phyloP scores from a whole-genome alignment of 352 stramenopile species.

The Halophytophthora batemanensis region DNA sequence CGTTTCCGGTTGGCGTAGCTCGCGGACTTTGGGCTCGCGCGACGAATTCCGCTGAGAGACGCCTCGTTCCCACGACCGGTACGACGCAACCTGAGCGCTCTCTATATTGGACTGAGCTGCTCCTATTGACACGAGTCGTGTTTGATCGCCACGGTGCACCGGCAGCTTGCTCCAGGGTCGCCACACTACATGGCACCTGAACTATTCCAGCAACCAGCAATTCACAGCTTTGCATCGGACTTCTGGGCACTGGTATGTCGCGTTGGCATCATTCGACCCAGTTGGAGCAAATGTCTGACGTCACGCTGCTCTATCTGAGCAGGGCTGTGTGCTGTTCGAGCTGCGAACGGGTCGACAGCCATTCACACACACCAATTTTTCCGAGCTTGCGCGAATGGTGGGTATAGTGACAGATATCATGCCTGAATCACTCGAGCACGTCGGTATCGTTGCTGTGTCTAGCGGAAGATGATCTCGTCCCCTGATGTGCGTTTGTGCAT shows the following conservation, averaged over 20 bases:
- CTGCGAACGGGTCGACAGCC: constrained; percentile 59
- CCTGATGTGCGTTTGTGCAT: constrained; percentile 2
- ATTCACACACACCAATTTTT: constrained; percentile 74
- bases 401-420: constrained; percentile 1
- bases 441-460: no score
- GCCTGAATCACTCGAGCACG: neutral
- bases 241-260: constrained; percentile 76
- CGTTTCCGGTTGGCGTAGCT: constrained; percentile 35
- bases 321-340: constrained; percentile 84
- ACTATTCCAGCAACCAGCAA: constrained; percentile 77
- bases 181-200: constrained; percentile 93
- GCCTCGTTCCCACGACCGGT: constrained; percentile 29
- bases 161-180: constrained; percentile 61
- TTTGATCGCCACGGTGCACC: no score
- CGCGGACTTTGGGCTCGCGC: constrained; percentile 87
- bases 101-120: neutral
- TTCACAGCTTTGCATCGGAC: constrained; percentile 89
- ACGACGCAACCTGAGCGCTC: constrained; percentile 3
- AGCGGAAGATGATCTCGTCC: neutral
- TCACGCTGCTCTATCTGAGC: neutral
- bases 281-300: neutral
- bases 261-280: neutral
- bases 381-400: constrained; percentile 69
- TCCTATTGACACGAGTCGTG: no score
- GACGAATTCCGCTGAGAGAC: constrained; percentile 71